Percentiles rank a stretch among this genome's conserved stretches.
phyloP scores from a whole-genome alignment of 1,139 yeast species.

The Kurtzmaniella natalensis region DNA sequence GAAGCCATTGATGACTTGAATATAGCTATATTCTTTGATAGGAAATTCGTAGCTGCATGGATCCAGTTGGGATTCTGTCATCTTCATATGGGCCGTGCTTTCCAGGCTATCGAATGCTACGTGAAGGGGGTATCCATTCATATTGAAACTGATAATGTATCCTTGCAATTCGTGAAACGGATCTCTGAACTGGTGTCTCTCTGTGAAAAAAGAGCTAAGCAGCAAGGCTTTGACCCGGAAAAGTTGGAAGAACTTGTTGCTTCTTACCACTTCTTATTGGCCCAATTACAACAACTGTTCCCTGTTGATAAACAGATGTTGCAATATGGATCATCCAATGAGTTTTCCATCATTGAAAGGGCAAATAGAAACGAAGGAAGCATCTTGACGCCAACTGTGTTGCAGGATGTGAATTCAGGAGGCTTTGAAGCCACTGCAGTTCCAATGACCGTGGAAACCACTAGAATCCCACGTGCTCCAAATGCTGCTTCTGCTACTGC shows the following conservation, averaged over 20 bases:
- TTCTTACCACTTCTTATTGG: slow-evolving; percentile 26
- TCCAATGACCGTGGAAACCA: slow-evolving; percentile 8
- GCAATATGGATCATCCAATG: slow-evolving; percentile 26
- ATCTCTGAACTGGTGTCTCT: slow-evolving; percentile 32
- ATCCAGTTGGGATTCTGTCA: slow-evolving; percentile 44
- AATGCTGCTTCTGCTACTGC: background rate
- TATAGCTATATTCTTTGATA: slow-evolving; percentile 27
- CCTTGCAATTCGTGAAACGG: slow-evolving; percentile 35
- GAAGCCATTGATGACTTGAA: slow-evolving; percentile 40
- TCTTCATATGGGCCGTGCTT: slow-evolving; percentile 37
- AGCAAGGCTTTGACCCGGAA: slow-evolving; percentile 25
- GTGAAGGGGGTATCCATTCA: slow-evolving; percentile 25
- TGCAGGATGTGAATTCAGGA: slow-evolving; percentile 33
- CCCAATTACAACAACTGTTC: slow-evolving; percentile 20
- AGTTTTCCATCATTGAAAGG: slow-evolving; percentile 26
- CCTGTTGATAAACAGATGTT: slow-evolving; percentile 27
- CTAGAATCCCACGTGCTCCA: background rate
- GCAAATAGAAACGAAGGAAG: slow-evolving; percentile 34
- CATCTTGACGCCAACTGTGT: slow-evolving; percentile 36
- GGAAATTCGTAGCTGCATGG: slow-evolving; percentile 42
- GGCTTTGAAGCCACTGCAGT: slow-evolving; percentile 22
- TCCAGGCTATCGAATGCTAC: slow-evolving; percentile 33
- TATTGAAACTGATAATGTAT: slow-evolving; percentile 15
- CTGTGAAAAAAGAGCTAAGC: slow-evolving; percentile 39
- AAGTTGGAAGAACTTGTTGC: slow-evolving; percentile 22